Evolutionary conservation across 768 basidiomycete species (phyloP).

Genomic region (Termitomyces sp.): DNA sequence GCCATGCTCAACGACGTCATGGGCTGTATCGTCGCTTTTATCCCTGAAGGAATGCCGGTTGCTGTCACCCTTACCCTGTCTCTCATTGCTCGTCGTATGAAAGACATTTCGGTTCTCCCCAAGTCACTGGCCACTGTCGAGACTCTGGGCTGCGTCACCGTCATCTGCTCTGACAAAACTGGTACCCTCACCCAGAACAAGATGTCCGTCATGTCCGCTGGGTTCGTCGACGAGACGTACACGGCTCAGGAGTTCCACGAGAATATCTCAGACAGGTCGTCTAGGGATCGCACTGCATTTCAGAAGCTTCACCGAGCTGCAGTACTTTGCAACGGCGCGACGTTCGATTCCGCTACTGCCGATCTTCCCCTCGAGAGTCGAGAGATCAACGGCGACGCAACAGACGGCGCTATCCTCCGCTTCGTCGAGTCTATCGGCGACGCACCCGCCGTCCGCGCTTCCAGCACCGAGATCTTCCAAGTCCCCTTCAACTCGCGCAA

Average conservation of each 20-base stretch:
- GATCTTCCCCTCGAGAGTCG: conserved; percentile 30
- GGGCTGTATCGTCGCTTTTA: conserved; percentile 38
- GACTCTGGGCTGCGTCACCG: conserved; percentile 61
- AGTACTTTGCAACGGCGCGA: conserved; percentile 57
- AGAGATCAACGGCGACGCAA: conserved; percentile 45
- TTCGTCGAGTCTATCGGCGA: conserved; percentile 33
- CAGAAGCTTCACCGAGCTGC: conserved; percentile 33
- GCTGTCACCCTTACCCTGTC: conserved; percentile 52
- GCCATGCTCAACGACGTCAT: conserved; percentile 55
- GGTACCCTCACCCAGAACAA: conserved; percentile 59
- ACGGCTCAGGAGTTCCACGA: conserved; percentile 22
- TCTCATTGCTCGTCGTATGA: conserved; percentile 20
- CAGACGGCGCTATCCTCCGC: conserved; percentile 53
- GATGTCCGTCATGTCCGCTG: conserved; percentile 53
- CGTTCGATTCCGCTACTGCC: conserved; percentile 36
- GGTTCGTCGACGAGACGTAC: conserved; percentile 32
- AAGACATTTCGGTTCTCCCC: conserved; percentile 16
- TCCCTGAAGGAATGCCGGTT: conserved; percentile 53
- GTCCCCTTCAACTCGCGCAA: conserved; percentile 52
- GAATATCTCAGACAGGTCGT: neutral
- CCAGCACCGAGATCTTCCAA: conserved; percentile 30
- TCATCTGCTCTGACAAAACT: conserved; percentile 52
- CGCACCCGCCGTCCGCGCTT: conserved; percentile 21
- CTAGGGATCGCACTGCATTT: conserved; percentile 5
- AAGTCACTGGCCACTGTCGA: conserved; percentile 66